Evolutionary conservation across 1,284 basidiomycete species (phyloP), one percentile per base, ranked within the genome.

Genomic region (Ceratobasidium sp.): DNA sequence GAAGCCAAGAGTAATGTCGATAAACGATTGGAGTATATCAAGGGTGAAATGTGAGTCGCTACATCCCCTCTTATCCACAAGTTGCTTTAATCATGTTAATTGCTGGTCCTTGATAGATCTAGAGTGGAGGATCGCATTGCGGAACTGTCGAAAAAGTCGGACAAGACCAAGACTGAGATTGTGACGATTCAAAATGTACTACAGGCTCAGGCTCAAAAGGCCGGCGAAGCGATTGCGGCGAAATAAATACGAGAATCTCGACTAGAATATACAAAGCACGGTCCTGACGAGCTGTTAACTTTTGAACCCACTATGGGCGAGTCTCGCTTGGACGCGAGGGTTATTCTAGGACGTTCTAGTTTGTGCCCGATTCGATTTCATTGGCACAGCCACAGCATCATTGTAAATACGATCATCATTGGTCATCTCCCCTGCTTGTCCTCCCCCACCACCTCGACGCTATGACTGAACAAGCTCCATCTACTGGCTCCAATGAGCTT

Each of bases 1-100:
- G 97, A 98, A 74, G 96, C 96, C 10, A 92, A 91, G 77, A 82
- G 81, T 69, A 98, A 96, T 76, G 93, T 99, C 34, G 88, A 94
- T 72, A 98, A 93, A 70, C 87, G 96, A 5, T 80, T 99, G 43
- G 93, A 94, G 71, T 98, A 94, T 79, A 98, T 99, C 76, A 84
- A 82, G 64, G 81, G 86, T 56, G 96, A 99, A 79, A 93, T 97
- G 96, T 98, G 71, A 70, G 91, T 82, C 3, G 25, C 1, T 29
- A 32, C 17, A 29, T 35, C 4, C 4, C 4, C 22, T 27, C 20
- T 27, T 22, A 12, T 25, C 20, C 32, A 13, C 15, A 15, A n/a
- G 22, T 7, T 35, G 34, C 17, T 54, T 52, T 29, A 12, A n/a
- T 7, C 31, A 17, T n/a, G 15, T 58, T 20, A 47, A 8, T 12